Conservation (phyloP, 2,329 filamentous ascomycete species). For the Ilyonectria mors-panacis region DNA sequence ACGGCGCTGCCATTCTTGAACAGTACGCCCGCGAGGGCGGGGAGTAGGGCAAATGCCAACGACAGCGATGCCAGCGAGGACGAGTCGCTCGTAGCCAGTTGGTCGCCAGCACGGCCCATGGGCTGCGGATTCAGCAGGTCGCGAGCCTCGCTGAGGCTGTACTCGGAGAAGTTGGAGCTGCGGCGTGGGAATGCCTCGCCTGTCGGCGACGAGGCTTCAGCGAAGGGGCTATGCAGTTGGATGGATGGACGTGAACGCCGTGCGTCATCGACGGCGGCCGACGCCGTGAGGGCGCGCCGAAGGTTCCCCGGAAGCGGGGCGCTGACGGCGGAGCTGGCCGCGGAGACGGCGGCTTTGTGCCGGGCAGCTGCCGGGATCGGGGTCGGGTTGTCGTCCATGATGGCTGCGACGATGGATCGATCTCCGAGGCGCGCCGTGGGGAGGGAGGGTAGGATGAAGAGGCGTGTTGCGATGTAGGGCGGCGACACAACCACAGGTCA, state of each 20-base stretch:
- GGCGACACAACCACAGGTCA: slow-evolving; percentile 23
- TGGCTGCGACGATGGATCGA: slow-evolving; percentile 22
- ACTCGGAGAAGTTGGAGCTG: slow-evolving; percentile 85
- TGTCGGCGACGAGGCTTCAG: slow-evolving; percentile 43
- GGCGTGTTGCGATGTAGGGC: slow-evolving; percentile 18
- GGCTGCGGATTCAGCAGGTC: slow-evolving; percentile 74
- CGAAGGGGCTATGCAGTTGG: slow-evolving; percentile 39
- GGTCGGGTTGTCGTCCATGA: slow-evolving; percentile 40
- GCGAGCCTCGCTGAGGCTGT: slow-evolving; percentile 77
- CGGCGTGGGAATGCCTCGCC: slow-evolving; percentile 66
- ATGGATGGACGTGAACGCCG: slow-evolving; percentile 56
- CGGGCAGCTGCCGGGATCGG: slow-evolving; percentile 31
- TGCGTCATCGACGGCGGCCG: slow-evolving; percentile 59
- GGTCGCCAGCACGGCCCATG: slow-evolving; percentile 48
- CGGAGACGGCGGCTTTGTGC: slow-evolving; percentile 25
- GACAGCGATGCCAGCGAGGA: slow-evolving; percentile 86
- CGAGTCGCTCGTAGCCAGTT: slow-evolving; percentile 62
- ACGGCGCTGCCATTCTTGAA: slow-evolving; percentile 88
- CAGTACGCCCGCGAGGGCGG: slow-evolving; percentile 86
- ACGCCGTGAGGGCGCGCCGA: slow-evolving; percentile 21
- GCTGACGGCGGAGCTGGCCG: slow-evolving; percentile 38
- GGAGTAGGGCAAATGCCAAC: slow-evolving; percentile 85
- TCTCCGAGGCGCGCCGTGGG: slow-evolving; percentile 20
- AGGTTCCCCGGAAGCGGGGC: slow-evolving; percentile 41
- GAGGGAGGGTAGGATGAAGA: slow-evolving; percentile 22